Evolutionary conservation across 2,329 filamentous ascomycete genomes (phyloP), one percentile per base, ranked within the genome.

Genomic region (Allantophomopsis lycopodina): DNA sequence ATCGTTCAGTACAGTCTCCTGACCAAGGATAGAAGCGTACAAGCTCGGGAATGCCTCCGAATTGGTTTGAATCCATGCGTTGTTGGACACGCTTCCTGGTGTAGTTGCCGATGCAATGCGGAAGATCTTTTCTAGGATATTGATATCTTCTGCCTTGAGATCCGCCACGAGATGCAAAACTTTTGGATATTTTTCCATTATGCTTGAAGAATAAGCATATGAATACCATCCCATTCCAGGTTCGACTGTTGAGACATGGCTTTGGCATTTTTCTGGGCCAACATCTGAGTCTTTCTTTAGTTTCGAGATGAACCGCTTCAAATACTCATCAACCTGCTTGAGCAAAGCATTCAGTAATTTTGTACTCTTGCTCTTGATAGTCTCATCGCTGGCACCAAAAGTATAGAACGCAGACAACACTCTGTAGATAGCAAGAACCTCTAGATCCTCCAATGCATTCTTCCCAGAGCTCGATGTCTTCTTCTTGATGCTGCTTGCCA

Each of bases 101-200:
- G 21, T 43, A 3, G 23, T 41, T 23, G 43, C 46, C n/a, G 51
- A 55, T 14, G 48, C 46, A 38, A 55, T 36, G 43, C 47, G 51
- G 36, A 55, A 52, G 13, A 51, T 36, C 10, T 42, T 43, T 35
- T 50, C 41, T n/a, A 56, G 32, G 34, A 55, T 28, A 10, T 28
- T 28, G 11, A 28, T 28, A 28, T 28, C 11, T 4, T 28, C 23
- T 28, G 23, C 23, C 23, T 28, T 28, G 3, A 28, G 23, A 8
- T 28, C 23, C 10, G 23, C 23, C 8, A 28, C 23, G 23, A 28
- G 23, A 39, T 10, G 36, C 32, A 37, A 10, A 31, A 20, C 17
- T 36, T 16, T 18, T 34, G 32, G 32, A 34, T 34, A 34, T 6
- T 2, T 12, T 10, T 15, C 13, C 32, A 34, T 34, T 18, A 34